Base-by-base conservation (phyloP, 2,329 filamentous ascomycete species). In the Trichoderma polysporum region DNA sequence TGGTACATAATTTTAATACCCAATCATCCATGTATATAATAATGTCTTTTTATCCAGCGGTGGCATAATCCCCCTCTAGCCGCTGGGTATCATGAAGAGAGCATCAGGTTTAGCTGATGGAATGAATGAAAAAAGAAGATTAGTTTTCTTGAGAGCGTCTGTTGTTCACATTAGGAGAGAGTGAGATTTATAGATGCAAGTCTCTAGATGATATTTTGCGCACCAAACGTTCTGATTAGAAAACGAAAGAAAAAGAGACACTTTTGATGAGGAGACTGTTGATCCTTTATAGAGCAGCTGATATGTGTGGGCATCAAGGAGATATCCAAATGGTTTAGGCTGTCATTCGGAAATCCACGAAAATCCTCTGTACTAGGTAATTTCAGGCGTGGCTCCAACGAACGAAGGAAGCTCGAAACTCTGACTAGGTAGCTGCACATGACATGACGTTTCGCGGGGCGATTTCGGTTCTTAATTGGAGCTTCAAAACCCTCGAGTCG, bases 1-100 rank as follows among this genome's bases (percentile, higher is more conserved):
- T 25, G 49, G 47, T 57, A 56, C 47, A 53, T 66, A 57, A 52
- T 68, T 52, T 68, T 68, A 68, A 68, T 68, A 45, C 52, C 59
- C 58, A 63, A 45, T 54, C 45, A 49, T 59, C 22, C 45, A 31
- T 68, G 66, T 68, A 68, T 59, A 68, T 68, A 68, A 2, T 50
- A 47, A 25, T 53, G 4, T 45, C 22, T 22, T 19, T 27, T 53
- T 31, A 47, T 25, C 31, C 45, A 47, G 56, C 47, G 45, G 56
- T n/a, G 29, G 19, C 56, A 47, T 45, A 22, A 31, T 35, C 47
- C 27, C 45, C 29, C 27, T 47, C 29, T 33, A 19, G 29, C 57
- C 50, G 45, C 33, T 29, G 35, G 29, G 33, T 37, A 12, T 13
- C 6, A 47, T 17, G 37, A 61, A 27, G 37, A 27, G 37, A 39